A percentile compares a stretch with the other conserved stretches of the same genome.
These are phyloP conservation scores for Mucor indicus DNA, from an alignment of 371 early-diverging fungal genomes.

Conservation along the genomic window DNA sequence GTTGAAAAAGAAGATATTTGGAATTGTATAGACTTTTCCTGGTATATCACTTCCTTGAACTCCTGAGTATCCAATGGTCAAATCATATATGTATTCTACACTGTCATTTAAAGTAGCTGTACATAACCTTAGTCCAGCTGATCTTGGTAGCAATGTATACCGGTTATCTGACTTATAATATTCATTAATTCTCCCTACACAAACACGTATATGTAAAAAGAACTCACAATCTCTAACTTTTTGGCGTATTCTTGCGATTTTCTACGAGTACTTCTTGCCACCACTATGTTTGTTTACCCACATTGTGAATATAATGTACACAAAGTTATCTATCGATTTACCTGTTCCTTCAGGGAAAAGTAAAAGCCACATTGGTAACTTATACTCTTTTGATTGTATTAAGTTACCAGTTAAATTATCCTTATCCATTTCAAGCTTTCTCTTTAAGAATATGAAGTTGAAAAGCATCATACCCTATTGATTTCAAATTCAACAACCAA, in stretches of 20 bases:
- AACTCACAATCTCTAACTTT: slow-evolving; percentile 45
- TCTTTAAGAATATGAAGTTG: slow-evolving; percentile 82
- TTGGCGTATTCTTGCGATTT: slow-evolving; percentile 50
- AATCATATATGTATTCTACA: slow-evolving; percentile 73
- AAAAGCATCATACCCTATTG: slow-evolving; percentile 84
- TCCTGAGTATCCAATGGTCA: slow-evolving; percentile 86
- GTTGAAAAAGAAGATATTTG: slow-evolving; percentile 63
- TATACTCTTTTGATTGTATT: slow-evolving; percentile 27
- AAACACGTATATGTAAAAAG: background rate
- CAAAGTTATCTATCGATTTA: background rate
- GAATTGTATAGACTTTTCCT: slow-evolving; percentile 68
- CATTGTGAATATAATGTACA: slow-evolving; percentile 19
- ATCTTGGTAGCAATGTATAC: slow-evolving; percentile 75
- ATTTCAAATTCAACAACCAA: background rate
- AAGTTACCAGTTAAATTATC: slow-evolving; percentile 43
- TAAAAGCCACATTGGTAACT: slow-evolving; percentile 77
- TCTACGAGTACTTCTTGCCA: slow-evolving; percentile 34
- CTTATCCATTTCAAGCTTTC: slow-evolving; percentile 76
- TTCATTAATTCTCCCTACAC: slow-evolving; percentile 16
- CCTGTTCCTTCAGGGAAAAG: slow-evolving; percentile 92
- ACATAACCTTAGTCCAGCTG: slow-evolving; percentile 70
- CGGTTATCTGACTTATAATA: too few species aligned
- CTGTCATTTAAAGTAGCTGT: slow-evolving; percentile 56
- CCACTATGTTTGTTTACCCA: slow-evolving; percentile 25
- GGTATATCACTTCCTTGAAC: slow-evolving; percentile 65